phyloP scores from a whole-genome alignment of 306 rosid genomes.

The Cicer pinnatifidum region DNA sequence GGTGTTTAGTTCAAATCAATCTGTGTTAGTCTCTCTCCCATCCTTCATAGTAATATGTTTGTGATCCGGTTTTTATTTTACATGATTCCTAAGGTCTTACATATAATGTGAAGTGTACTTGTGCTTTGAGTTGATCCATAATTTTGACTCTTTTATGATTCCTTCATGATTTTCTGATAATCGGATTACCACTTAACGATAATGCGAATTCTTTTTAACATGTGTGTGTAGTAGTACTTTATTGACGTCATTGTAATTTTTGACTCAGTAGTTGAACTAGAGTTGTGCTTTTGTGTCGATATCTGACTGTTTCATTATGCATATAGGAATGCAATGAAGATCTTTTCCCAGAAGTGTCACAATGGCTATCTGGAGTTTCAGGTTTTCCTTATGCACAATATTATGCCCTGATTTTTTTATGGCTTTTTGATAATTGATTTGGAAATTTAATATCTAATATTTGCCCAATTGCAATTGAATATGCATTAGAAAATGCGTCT shows the following conservation, averaged over 20 bases:
- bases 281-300: slow-evolving; percentile 8
- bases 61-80: background rate
- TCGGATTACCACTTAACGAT: background rate
- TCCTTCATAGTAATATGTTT: background rate
- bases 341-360: slow-evolving; percentile 51
- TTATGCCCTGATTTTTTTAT: background rate
- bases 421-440: slow-evolving; percentile 3
- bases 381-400: slow-evolving; percentile 56
- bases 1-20: background rate
- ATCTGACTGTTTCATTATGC: slow-evolving; percentile 41
- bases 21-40: background rate
- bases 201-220: background rate
- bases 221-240: background rate
- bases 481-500: slow-evolving; percentile 58
- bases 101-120: background rate
- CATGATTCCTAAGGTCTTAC: background rate
- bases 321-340: slow-evolving; percentile 61
- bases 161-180: slow-evolving; percentile 10
- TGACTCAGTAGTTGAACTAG: slow-evolving; percentile 14
- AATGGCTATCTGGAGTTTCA: slow-evolving; percentile 58
- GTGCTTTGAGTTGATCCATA: slow-evolving; percentile 18
- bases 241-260: slow-evolving; percentile 12
- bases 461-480: slow-evolving; percentile 34
- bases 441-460: slow-evolving; percentile 16
- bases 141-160: slow-evolving; percentile 10